Conservation (phyloP, 352 stramenopile genomes). For the Stephanocyclus meneghinianus region DNA sequence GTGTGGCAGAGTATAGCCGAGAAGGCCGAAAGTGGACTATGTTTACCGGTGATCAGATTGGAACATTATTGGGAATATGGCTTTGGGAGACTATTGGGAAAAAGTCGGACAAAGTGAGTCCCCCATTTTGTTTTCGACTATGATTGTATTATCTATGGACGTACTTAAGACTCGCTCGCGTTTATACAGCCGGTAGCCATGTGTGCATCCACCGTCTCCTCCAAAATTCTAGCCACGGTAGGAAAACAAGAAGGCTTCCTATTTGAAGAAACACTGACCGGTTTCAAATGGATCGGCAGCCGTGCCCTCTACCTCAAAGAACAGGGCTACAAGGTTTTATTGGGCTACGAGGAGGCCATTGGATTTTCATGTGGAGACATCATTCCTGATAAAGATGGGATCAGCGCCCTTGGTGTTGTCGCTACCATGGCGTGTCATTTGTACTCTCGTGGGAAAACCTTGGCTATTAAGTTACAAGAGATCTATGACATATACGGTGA, state of each 20-base stretch:
- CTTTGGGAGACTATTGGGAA: constrained; percentile 76
- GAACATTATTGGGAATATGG: constrained; percentile 92
- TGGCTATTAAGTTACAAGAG: constrained; percentile 82
- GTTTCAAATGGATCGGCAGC: constrained; percentile 97
- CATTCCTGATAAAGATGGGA: constrained; percentile 98
- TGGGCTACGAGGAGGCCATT: constrained; percentile 98
- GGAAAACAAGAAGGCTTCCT: constrained; percentile 89
- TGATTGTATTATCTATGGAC: neutral
- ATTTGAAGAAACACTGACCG: constrained; percentile 97
- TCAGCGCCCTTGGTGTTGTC: constrained; percentile 85
- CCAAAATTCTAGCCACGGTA: constrained; percentile 93
- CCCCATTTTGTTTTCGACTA: neutral
- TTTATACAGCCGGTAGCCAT: constrained; percentile 77
- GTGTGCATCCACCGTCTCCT: constrained; percentile 94
- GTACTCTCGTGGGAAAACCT: constrained; percentile 65
- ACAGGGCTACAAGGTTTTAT: constrained; percentile 90
- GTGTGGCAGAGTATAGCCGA: constrained; percentile 89
- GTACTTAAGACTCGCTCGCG: neutral
- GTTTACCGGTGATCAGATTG: constrained; percentile 98
- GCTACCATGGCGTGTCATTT: constrained; percentile 60
- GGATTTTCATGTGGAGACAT: constrained; percentile 96
- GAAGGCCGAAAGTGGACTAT: constrained; percentile 88
- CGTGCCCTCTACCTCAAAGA: constrained; percentile 65
- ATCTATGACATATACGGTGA: constrained; percentile 94
- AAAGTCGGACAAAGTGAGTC: constrained; percentile 63